Evolutionary conservation across 2,329 filamentous ascomycete genomes (phyloP), one percentile per base, ranked within the genome.

Genomic region (Tolypocladium amazonense): DNA sequence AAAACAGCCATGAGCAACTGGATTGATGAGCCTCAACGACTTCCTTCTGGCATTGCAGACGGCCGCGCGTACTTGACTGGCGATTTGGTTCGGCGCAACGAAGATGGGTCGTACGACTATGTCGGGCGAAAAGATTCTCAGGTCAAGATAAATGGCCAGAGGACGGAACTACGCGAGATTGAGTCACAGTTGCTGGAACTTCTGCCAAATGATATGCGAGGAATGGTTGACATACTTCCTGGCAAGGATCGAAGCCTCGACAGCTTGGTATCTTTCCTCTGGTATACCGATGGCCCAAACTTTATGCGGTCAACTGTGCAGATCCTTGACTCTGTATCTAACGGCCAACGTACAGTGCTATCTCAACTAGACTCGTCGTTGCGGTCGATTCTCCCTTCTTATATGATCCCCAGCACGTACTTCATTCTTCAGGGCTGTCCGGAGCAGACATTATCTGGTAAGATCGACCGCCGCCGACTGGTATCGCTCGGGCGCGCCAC

Each of bases 61-160:
- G 47, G 37, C 50, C 18, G 35, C 12, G 25, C 23, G n/a, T 81
- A 79, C 63, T 75, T 75, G 60, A 79, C 78, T 1, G 79, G 79
- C 2, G 79, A 81, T 63, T 67, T 81, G 11, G 78, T 70, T 1
- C 68, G 67, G 33, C 77, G 78, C 39, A 68, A 73, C 35, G 65
- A 67, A 0, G 72, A 79, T 58, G 75, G 76, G 1, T 67, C 68
- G 12, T 65, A 81, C 9, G 63, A 72, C 0, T 80, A 75, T 57
- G 64, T 80, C 50, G 81, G 81, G 37, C 74, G 83, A 18, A 81
- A 81, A 62, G 82, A 85, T 62, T 75, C 75, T 0, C 82, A 85
- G 65, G 76, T 85, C 57, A 86, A 86, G 68, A 68, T 85, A 20
- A 75, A 77, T 25, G 85, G 85, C 15, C 83, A 78, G 59, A 69